Percentiles rank a stretch among this genome's conserved stretches.
These are phyloP conservation scores for Penicillium maclennaniae DNA, from an alignment of 495 filamentous ascomycete species.

Conservation along the genomic window DNA sequence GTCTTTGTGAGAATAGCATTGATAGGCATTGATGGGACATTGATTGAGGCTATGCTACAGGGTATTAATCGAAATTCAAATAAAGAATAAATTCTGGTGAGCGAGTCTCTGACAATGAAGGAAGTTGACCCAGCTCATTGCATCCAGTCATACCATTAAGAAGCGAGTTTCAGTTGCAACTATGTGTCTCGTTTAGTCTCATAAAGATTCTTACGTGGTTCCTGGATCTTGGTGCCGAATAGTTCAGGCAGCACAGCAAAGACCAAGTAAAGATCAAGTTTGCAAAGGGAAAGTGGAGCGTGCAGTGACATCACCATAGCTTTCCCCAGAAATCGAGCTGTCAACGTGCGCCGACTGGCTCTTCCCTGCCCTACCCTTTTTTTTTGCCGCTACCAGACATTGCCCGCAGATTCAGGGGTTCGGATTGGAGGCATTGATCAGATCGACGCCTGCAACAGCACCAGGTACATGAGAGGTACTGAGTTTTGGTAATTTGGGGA, in stretches of 20 bases:
- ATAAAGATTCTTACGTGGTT: too few relatives aligned
- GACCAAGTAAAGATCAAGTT: not conserved
- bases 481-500: not conserved
- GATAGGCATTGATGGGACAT: not conserved
- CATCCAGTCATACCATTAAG: not conserved
- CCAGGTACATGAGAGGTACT: too few relatives aligned
- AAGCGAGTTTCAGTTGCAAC: too few relatives aligned
- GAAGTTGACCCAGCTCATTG: not conserved
- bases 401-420: not conserved
- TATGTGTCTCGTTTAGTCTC: too few relatives aligned
- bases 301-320: conserved; percentile 8
- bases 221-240: too few relatives aligned
- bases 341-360: not conserved
- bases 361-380: not conserved
- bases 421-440: not conserved
- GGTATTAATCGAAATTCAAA: not conserved
- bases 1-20: not conserved
- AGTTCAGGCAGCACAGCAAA: not conserved
- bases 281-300: not conserved
- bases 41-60: not conserved
- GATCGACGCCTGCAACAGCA: not conserved
- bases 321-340: conserved; percentile 17
- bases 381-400: not conserved
- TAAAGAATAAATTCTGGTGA: not conserved
- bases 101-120: not conserved